Conservation (phyloP, 805 yeast genomes). For the Wickerhamomyces xylosicus region DNA sequence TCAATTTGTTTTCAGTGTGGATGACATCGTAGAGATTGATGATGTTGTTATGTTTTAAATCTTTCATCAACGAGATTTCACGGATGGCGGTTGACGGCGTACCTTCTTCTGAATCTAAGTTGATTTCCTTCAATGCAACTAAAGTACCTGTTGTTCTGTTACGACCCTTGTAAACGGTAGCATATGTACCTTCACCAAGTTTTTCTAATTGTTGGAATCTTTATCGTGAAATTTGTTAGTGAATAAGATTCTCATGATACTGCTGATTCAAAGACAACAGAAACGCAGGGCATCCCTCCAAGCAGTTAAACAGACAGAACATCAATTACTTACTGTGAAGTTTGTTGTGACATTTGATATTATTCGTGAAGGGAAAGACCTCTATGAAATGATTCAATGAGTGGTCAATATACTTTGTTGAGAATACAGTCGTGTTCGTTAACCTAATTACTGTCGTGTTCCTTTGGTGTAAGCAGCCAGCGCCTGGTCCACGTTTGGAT, state of each 20-base stretch:
- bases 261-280: no score
- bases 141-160: slow-evolving; percentile 79
- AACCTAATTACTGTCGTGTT: no score
- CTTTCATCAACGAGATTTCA: slow-evolving; percentile 92
- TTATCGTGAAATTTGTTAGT: slow-evolving; percentile 2
- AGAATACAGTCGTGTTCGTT: no score
- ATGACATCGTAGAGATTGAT: slow-evolving; percentile 91
- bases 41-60: slow-evolving; percentile 84
- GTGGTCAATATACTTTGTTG: no score
- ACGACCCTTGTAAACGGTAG: slow-evolving; percentile 94
- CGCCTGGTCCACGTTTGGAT: no score
- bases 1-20: slow-evolving; percentile 92
- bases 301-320: no score
- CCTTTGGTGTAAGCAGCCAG: no score
- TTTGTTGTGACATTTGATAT: slow-evolving; percentile 13
- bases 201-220: slow-evolving; percentile 49
- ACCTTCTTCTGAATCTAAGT: slow-evolving; percentile 89
- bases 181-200: slow-evolving; percentile 93
- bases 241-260: no score
- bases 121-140: slow-evolving; percentile 92
- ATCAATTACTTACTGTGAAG: slow-evolving; percentile 15
- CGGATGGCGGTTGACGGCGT: slow-evolving; percentile 98
- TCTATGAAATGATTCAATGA: no score
- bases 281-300: no score
- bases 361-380: no score